Base-by-base conservation (phyloP, 352 stramenopile genomes). In the Pythium monospermum region DNA sequence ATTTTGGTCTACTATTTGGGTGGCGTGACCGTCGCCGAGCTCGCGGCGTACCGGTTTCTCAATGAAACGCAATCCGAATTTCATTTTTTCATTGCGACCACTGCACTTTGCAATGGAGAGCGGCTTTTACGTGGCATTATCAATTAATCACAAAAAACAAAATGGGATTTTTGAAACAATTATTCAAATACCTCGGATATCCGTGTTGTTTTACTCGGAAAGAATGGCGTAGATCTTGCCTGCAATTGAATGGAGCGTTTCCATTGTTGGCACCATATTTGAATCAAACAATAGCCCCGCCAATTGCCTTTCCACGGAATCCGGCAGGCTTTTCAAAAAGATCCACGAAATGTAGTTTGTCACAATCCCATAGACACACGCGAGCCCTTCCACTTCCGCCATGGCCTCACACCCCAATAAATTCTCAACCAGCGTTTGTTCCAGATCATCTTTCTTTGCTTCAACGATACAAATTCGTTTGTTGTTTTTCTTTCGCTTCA, bases 1-100 rank as follows among this genome's bases (percentile, higher is more conserved):
- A 73, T 94, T 37, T 61, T 95, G 32, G 83, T 94, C 40, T 93
- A 91, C 40, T 95, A 91, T 53, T 61, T 91, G 7, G 85, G 85
- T 15, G 85, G 85, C 5, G 70, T 94, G 35, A 94, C 85, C 0
- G 81, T 91, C 32, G 85, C 83, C 0, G 85, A 94, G 49, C 64
- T 95, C 7, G 83, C 80, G 11, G 85, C 84, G 23, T 83, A 76
- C 41, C 77, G 84, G 13, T 91, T 71, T 46, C 53, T 93, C 19
- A 93, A 93, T 50, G 55, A 73, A 22, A 76, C 64, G 37, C 79
- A 93, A 55, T 57, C 48, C 44, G 54, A 84, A 32, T 87, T 71
- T 53, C 55, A 52, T 10, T 93, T 89, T 51, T 75, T 84, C 25
- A 58, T 91, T 23, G 82, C 77, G 1, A 82, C 76, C 10, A 93